Base-by-base conservation (phyloP, 768 basidiomycete genomes). In the Boletus pseudo-olivaceus region DNA sequence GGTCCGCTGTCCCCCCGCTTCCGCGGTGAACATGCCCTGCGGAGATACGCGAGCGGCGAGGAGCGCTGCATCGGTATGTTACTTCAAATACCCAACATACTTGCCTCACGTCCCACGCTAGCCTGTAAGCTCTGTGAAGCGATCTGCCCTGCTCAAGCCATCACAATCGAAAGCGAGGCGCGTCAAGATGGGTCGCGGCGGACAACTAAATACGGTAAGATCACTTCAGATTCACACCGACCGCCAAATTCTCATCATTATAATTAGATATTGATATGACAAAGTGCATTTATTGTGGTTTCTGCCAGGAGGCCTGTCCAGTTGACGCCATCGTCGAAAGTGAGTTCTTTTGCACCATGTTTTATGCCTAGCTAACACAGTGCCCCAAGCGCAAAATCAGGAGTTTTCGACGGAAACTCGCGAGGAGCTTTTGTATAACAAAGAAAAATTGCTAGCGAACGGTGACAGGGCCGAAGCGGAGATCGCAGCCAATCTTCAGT, bases 261-360 rank as follows among this genome's bases (percentile, higher is more conserved):
- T 44, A 48, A 49, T 29, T 60, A 95, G 93, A 98, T 75, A 94
- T 98, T 65, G 97, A 99, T 72, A 99, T 99, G 97, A 99, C 97
- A 55, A 98, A 95, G 80, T 98, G 97, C 75, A 99, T 99, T 67
- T 99, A 99, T 78, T 99, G 97, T 73, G 97, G 97, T 50, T 98
- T 98, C 80, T 98, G 97, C 73, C 96, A 98, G 74, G 97, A 98
- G 75, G 97, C 97, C 30, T 99, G 97, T 71, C 97, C 97, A 2
- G 97, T 98, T 53, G 97, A 98, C 74, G 97, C 97, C 55, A 98
- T 99, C 64, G 97, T 99, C 51, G 97, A 98, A 78, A 96, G 95
- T 96, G 68, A 60, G 92, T 76, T 39, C 47, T 26, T 26, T 43
- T 48, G 51, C 62, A 45, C 57, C 42, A 33, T 53, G n/a, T 41